Evolutionary conservation across 225 moss, liverwort and hornwort genomes (phyloP).

Genomic region (Neckera pumila): DNA sequence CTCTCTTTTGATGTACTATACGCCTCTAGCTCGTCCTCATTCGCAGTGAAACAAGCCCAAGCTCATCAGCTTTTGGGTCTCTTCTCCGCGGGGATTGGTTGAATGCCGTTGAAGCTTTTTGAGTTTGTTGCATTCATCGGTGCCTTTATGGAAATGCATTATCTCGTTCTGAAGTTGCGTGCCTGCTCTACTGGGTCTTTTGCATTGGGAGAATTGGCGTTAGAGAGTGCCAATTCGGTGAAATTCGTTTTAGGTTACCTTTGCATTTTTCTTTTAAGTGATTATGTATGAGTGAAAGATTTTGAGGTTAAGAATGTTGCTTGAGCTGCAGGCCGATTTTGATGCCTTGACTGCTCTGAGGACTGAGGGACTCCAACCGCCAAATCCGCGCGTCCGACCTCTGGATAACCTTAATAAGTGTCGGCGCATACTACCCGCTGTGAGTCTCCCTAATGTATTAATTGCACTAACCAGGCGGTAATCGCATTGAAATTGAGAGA

Average conservation of each 20-base stretch:
- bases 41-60: not conserved
- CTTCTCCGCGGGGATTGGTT: not conserved
- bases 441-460: not conserved
- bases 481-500: not conserved
- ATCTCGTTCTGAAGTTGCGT: not conserved
- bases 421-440: constrained; percentile 48
- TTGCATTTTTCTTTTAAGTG: not conserved
- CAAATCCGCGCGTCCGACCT: constrained; percentile 52
- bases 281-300: not conserved
- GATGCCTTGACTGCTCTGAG: constrained; percentile 52
- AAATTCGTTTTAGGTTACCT: not conserved
- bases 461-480: not conserved
- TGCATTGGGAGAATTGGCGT: not conserved
- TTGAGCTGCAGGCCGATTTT: constrained; percentile 39
- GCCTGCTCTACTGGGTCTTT: not conserved
- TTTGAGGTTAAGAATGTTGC: not conserved
- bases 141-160: not conserved
- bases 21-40: not conserved
- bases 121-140: not conserved
- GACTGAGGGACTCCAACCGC: constrained; percentile 52
- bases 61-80: not conserved
- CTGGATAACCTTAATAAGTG: constrained; percentile 62
- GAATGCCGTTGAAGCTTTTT: not conserved
- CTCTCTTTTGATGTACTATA: not conserved
- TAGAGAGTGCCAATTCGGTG: not conserved